Evolutionary conservation across 2,329 filamentous ascomycete genomes (phyloP), one percentile per base, ranked within the genome.

Genomic region (Xylariaceae sp.): DNA sequence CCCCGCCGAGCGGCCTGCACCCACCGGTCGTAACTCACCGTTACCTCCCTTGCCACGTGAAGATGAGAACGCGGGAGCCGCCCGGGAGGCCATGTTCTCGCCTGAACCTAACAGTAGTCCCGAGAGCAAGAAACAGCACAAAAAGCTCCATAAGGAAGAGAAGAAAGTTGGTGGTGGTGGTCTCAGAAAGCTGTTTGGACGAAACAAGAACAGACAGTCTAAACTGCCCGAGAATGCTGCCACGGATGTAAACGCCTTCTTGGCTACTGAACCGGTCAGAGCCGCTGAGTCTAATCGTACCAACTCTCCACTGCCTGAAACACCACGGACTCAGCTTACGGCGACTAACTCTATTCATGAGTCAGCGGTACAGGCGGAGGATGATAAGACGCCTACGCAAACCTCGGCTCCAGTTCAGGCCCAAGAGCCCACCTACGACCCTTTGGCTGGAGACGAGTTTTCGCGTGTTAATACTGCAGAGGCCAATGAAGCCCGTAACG

Each of bases 171-270:
- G 59, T 8, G 62, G 59, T 8, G 62, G 67, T 33, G 75, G 75
- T 26, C 78, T 89, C 62, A 81, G 81, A 58, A 88, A 87, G 71
- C 75, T 89, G 35, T 89, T 89, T 64, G 79, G 79, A 40, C 81
- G 84, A 61, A 78, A 76, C 62, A 87, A 84, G 72, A 85, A 85
- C 64, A 76, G 81, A 55, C 66, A 73, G 53, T 86, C 80, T 29
- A 87, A 81, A 70, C 64, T 80, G 18, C 79, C 78, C 6, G 81
- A 84, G 1, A 79, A 80, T 54, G 78, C 81, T 30, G 75, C 75
- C 51, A 72, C 71, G 55, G 80, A 81, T 63, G 71, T 79, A 58
- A 81, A 75, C 69, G 75, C 65, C 64, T 80, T 81, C 76, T 77
- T 80, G 61, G 77, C 71, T 20, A 67, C 74, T 33, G 69, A 76